Percentiles rank a stretch among this genome's conserved stretches.
phyloP scores from a whole-genome alignment of 2,329 filamentous ascomycete species.

The Aspergillus flavus region DNA sequence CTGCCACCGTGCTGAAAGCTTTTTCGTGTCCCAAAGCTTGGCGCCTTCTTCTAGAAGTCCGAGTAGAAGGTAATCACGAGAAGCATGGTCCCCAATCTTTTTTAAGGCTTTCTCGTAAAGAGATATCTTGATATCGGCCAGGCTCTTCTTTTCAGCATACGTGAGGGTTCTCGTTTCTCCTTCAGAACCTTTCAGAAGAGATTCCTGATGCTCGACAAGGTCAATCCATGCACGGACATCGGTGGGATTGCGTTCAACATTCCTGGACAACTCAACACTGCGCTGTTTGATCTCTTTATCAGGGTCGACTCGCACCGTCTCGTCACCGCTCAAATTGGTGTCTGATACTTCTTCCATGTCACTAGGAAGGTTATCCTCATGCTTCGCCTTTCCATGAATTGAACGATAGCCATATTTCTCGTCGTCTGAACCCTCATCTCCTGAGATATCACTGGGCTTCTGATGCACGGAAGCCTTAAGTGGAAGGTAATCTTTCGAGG shows the following conservation, averaged over 20 bases:
- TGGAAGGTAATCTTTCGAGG: slow-evolving; percentile 36
- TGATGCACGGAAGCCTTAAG: slow-evolving; percentile 25
- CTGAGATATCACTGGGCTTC: slow-evolving; percentile 46
- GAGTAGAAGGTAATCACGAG: slow-evolving; percentile 64
- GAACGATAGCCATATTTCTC: slow-evolving; percentile 64
- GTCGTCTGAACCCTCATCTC: slow-evolving; percentile 47
- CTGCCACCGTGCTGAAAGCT: slow-evolving; percentile 66
- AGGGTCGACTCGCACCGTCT: slow-evolving; percentile 37
- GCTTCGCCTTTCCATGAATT: slow-evolving; percentile 65
- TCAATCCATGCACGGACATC: slow-evolving; percentile 75
- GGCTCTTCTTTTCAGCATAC: slow-evolving; percentile 65
- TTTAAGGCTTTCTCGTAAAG: slow-evolving; percentile 77
- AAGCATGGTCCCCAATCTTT: slow-evolving; percentile 51
- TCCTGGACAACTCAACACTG: slow-evolving; percentile 61
- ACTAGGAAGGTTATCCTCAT: slow-evolving; percentile 46
- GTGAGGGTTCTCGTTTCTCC: slow-evolving; percentile 47
- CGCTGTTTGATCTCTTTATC: slow-evolving; percentile 48
- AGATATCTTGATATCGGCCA: slow-evolving; percentile 77
- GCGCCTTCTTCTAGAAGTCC: slow-evolving; percentile 73
- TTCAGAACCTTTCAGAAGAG: slow-evolving; percentile 56
- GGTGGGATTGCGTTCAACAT: slow-evolving; percentile 65
- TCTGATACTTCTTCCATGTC: slow-evolving; percentile 54
- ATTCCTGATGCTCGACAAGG: slow-evolving; percentile 77
- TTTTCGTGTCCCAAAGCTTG: slow-evolving; percentile 71
- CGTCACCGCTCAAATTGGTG: slow-evolving; percentile 46